A percentile compares a stretch with the other conserved stretches of the same genome.
Evolutionary conservation across 2,329 filamentous ascomycete genomes (phyloP).

Genomic region (Cladophialophora carrionii): DNA sequence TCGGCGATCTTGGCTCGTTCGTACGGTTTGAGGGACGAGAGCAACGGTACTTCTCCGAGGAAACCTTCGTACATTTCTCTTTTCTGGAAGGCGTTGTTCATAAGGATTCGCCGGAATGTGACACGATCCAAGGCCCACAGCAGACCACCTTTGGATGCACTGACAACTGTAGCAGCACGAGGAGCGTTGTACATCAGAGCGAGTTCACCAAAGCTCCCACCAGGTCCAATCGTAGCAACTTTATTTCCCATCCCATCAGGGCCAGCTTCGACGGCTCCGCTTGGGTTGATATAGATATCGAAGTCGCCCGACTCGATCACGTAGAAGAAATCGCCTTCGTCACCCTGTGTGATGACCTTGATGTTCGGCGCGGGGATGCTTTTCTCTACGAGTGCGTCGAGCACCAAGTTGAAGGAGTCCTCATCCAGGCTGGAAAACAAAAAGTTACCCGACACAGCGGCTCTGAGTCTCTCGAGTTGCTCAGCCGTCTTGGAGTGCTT

Average conservation of each 20-base stretch:
- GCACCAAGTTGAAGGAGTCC: constrained; percentile 82
- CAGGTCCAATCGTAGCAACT: constrained; percentile 79
- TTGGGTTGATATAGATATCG: constrained; percentile 83
- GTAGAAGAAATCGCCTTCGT: constrained; percentile 97
- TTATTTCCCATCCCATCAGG: constrained; percentile 79
- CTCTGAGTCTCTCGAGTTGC: constrained; percentile 76
- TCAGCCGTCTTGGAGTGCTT: constrained; percentile 80
- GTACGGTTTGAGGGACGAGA: constrained; percentile 81
- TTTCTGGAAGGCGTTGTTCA: constrained; percentile 96
- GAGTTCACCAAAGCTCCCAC: constrained; percentile 93
- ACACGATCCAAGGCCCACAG: constrained; percentile 94
- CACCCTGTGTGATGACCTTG: constrained; percentile 92
- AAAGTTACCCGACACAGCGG: constrained; percentile 85
- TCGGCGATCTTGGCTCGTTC: constrained; percentile 98
- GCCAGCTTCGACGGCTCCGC: constrained; percentile 77
- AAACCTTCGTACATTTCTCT: constrained; percentile 97
- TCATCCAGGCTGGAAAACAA: constrained; percentile 93
- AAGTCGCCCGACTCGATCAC: constrained; percentile 90
- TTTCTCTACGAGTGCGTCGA: constrained; percentile 91
- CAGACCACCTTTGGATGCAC: constrained; percentile 74
- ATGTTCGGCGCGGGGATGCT: constrained; percentile 88
- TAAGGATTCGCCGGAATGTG: constrained; percentile 95
- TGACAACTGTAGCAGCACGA: constrained; percentile 89
- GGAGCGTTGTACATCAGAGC: constrained; percentile 99
- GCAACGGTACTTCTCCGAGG: constrained; percentile 86